Conservation (phyloP, 139 green algal species). For the Microglena sp. region DNA sequence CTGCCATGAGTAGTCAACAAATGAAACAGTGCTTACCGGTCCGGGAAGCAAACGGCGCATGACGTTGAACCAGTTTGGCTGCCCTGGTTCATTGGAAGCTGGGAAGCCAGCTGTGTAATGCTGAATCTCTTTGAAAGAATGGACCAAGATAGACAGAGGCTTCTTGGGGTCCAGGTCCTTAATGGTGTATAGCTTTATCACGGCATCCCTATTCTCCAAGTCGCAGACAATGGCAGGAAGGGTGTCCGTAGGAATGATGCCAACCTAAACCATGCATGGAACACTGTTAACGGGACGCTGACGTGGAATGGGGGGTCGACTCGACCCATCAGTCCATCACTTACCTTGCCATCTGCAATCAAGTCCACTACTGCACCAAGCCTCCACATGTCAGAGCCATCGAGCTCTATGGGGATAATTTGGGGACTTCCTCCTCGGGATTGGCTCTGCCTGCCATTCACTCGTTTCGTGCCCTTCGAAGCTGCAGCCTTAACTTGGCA, state of each 20-base stretch:
- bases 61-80: slow-evolving; percentile 60
- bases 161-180: slow-evolving; percentile 66
- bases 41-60: slow-evolving; percentile 61
- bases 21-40: slow-evolving; percentile 47
- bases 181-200: slow-evolving; percentile 53
- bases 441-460: too few relatives aligned
- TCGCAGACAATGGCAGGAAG: slow-evolving; percentile 77
- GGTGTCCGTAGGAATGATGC: slow-evolving; percentile 81
- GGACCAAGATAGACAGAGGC: slow-evolving; percentile 62
- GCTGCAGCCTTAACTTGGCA: too few relatives aligned
- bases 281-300: neutral
- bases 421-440: too few relatives aligned
- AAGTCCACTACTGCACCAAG: too few relatives aligned
- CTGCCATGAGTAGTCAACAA: too few relatives aligned
- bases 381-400: too few relatives aligned
- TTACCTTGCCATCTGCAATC: too few relatives aligned
- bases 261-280: slow-evolving; percentile 35
- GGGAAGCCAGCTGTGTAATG: slow-evolving; percentile 66
- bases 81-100: slow-evolving; percentile 35
- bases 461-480: too few relatives aligned
- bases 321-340: too few relatives aligned
- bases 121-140: slow-evolving; percentile 24
- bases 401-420: too few relatives aligned
- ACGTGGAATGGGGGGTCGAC: neutral
- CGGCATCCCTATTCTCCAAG: slow-evolving; percentile 49